Evolutionary conservation across 2,329 filamentous ascomycete genomes (phyloP).

Genomic region (Colletotrichum truncatum): DNA sequence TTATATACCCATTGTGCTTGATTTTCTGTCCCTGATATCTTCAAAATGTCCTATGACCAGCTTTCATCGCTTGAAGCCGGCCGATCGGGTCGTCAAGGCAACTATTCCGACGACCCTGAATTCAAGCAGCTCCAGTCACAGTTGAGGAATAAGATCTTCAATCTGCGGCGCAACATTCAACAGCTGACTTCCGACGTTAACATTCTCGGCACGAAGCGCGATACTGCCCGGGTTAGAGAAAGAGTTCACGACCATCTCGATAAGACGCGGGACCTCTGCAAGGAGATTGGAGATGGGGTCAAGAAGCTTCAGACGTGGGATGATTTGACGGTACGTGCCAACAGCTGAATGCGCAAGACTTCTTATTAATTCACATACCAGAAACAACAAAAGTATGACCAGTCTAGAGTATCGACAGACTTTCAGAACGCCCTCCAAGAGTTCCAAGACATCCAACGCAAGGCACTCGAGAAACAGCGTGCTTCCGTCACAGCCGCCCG

Average conservation of each 20-base stretch:
- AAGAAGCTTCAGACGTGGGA: conserved; percentile 92
- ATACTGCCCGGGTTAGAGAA: conserved; percentile 91
- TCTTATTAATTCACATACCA: conserved; percentile 43
- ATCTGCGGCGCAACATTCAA: conserved; percentile 86
- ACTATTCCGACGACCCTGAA: conserved; percentile 89
- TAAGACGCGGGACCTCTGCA: conserved; percentile 87
- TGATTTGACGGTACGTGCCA: conserved; percentile 75
- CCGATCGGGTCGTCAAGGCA: conserved; percentile 72
- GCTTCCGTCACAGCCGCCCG: conserved; percentile 86
- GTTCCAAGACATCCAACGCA: conserved; percentile 91
- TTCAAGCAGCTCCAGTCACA: conserved; percentile 85
- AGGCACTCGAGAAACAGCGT: conserved; percentile 91
- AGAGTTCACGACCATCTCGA: conserved; percentile 88
- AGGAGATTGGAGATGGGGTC: conserved; percentile 90
- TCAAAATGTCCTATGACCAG: conserved; percentile 88
- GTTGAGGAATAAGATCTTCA: conserved; percentile 89
- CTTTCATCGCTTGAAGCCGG: conserved; percentile 85
- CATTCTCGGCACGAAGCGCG: conserved; percentile 87
- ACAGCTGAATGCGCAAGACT: not conserved
- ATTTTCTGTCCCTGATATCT: not conserved
- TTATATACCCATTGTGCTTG: not conserved
- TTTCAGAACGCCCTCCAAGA: conserved; percentile 89
- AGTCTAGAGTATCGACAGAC: conserved; percentile 92
- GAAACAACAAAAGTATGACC: conserved; percentile 96
- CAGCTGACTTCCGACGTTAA: conserved; percentile 85